These are phyloP conservation scores for Anthracocystis setariae DNA, from an alignment of 1,284 basidiomycete species.

Conservation along the genomic window DNA sequence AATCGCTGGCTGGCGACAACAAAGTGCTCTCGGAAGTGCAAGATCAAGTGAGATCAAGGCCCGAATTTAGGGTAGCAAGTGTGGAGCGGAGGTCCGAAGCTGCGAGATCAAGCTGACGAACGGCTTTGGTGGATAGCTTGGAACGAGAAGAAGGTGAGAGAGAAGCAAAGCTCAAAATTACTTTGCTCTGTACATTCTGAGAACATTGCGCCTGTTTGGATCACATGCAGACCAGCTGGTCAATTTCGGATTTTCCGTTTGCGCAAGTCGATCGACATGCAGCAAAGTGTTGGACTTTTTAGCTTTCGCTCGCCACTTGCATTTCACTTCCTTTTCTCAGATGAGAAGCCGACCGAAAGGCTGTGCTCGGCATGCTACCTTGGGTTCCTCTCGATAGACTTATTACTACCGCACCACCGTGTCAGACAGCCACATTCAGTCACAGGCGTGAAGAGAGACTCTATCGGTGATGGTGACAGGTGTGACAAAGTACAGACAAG, in stretches of 20 bases:
- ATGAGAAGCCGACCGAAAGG: not conserved
- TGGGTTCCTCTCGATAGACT: too few species aligned
- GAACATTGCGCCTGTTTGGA: conserved; percentile 8
- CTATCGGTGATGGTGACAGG: conserved; percentile 5
- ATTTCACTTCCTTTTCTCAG: conserved; percentile 13
- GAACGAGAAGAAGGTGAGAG: not conserved
- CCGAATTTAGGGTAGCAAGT: not conserved
- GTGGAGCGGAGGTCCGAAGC: not conserved
- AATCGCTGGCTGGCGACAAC: too few species aligned
- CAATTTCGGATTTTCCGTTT: not conserved
- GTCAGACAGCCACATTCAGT: too few species aligned
- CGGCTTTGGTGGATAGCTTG: not conserved
- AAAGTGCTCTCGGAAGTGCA: too few species aligned
- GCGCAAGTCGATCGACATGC: conserved; percentile 2
- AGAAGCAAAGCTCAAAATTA: not conserved
- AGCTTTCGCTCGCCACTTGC: too few species aligned
- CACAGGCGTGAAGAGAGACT: not conserved
- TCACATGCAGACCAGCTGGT: conserved; percentile 4
- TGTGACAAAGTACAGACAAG: not conserved
- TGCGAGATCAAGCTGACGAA: too few species aligned
- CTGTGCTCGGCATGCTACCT: too few species aligned
- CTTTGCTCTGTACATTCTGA: not conserved
- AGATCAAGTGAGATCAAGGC: too few species aligned
- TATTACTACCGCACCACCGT: too few species aligned
- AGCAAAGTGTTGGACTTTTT: too few species aligned